Evolutionary conservation across 352 stramenopile species (phyloP), one percentile per base, ranked within the genome.

Genomic region (Thalassiosira livingstoniorum): DNA sequence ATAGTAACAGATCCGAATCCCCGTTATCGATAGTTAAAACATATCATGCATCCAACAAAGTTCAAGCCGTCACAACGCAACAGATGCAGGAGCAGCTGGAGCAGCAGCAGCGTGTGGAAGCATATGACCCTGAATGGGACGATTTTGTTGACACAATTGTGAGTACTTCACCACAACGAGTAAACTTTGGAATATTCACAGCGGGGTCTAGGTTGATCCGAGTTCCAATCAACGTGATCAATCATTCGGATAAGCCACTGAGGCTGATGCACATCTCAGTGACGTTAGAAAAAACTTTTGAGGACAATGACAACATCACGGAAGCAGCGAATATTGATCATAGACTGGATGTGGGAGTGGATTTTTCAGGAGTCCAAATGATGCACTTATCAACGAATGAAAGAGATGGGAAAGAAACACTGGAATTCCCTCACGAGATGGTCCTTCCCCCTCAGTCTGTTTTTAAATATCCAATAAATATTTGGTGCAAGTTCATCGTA

Each of bases 151-250:
- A 63, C 47, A 15, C 69, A 25, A 10, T 89, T 11, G 78, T 72
- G 43, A 23, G 61, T 3, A 53, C 31, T 31, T 80, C 79, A 2
- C 29, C 63, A 55, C 45, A 60, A 23, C 35, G 18, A 27, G 72
- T 90, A 15, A 69, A 90, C 35, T 92, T 92, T 80, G 85, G 79
- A 35, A 69, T 80, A n/a, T 87, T 92, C 39, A 89, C 82, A n/a
- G 81, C 79, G 1, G 71, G 75, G 32, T 80, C 73, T 29, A 60
- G 73, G 32, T 65, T 60, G 13, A 68, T 80, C n/a, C 65, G 58
- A 7, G 64, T 83, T 18, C 69, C 64, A 1, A 23, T 88, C n/a
- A 75, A 79, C 37, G 0, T 90, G 13, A 37, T 23, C 25, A 90
- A 85, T 75, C 27, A 37, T 23, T 39, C 55, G 47, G 25, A 42